phyloP scores from a whole-genome alignment of 768 basidiomycete genomes.

The Leccinum subgranulosum region DNA sequence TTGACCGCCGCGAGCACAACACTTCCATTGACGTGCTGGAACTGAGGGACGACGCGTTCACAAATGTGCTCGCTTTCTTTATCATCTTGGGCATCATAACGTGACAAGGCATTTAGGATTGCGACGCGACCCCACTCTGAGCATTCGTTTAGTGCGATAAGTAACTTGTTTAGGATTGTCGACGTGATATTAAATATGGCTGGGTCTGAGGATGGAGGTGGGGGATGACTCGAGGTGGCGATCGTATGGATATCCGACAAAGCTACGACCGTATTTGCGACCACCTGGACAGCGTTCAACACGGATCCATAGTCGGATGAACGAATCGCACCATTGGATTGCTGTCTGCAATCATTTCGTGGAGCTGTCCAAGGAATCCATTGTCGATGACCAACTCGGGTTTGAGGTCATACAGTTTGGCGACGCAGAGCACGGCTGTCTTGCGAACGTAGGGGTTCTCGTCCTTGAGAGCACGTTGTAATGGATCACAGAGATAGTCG shows the following conservation, averaged over 20 bases:
- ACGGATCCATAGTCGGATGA: not conserved
- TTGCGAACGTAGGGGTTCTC: conserved; percentile 99
- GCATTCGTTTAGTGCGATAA: conserved; percentile 96
- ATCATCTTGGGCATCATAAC: conserved; percentile 81
- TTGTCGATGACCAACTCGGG: conserved; percentile 94
- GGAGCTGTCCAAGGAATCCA: conserved; percentile 84
- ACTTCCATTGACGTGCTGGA: conserved; percentile 94
- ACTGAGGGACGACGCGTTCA: conserved; percentile 96
- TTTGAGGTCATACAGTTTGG: conserved; percentile 96
- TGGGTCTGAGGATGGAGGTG: conserved; percentile 53
- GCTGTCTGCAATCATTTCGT: conserved; percentile 91
- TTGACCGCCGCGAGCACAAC: conserved; percentile 97
- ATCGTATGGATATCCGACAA: conserved; percentile 88
- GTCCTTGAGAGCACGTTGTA: conserved; percentile 88
- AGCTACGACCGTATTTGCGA: conserved; percentile 94
- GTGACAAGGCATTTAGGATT: conserved; percentile 79
- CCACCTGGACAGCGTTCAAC: conserved; percentile 59
- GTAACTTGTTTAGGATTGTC: conserved; percentile 77
- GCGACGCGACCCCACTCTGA: conserved; percentile 99
- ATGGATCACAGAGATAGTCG: conserved; percentile 95
- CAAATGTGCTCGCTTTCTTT: conserved; percentile 99
- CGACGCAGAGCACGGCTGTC: conserved; percentile 95
- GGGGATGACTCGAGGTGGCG: conserved; percentile 49
- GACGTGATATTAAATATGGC: conserved; percentile 83
- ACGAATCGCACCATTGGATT: conserved; percentile 85